These are phyloP conservation scores for Paradendryphiella salina DNA, from an alignment of 2,329 filamentous ascomycete species.

Conservation along the genomic window DNA sequence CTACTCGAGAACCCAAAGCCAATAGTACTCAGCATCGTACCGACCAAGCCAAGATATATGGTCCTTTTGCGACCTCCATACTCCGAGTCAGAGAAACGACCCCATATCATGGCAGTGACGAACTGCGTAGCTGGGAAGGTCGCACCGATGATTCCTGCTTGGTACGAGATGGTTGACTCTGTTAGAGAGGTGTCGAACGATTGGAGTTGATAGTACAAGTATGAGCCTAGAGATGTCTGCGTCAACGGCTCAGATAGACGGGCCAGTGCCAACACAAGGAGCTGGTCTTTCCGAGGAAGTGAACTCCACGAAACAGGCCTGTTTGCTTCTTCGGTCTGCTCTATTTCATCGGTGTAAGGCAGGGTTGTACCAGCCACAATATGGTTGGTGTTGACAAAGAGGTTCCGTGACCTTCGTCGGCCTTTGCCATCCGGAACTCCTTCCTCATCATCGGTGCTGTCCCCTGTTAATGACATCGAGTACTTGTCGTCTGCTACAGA, in stretches of 20 bases:
- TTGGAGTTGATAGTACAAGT: slow-evolving; percentile 87
- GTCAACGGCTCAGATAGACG: slow-evolving; percentile 81
- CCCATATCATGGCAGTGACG: slow-evolving; percentile 81
- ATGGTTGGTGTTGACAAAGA: slow-evolving; percentile 27
- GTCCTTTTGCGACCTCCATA: slow-evolving; percentile 72
- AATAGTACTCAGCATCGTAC: slow-evolving; percentile 66
- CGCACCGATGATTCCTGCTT: slow-evolving; percentile 76
- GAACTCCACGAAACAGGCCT: slow-evolving; percentile 68
- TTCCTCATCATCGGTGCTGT: slow-evolving; percentile 5
- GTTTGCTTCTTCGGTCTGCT: slow-evolving; percentile 35
- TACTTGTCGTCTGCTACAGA: not conserved
- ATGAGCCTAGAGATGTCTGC: slow-evolving; percentile 66
- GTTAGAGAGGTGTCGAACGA: slow-evolving; percentile 67
- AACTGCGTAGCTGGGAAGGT: slow-evolving; percentile 83
- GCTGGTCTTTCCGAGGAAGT: slow-evolving; percentile 75
- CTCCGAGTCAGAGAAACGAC: slow-evolving; percentile 67
- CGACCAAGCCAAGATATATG: slow-evolving; percentile 73
- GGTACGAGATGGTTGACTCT: slow-evolving; percentile 69
- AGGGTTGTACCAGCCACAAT: slow-evolving; percentile 19
- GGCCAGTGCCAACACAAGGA: slow-evolving; percentile 75
- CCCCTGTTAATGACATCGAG: not conserved
- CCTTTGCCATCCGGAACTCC: not conserved
- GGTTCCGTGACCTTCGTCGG: slow-evolving; percentile 12
- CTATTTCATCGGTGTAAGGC: slow-evolving; percentile 27
- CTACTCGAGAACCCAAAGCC: slow-evolving; percentile 70